Conservation (phyloP, 331 rosid genomes). For the Saraca asoca region DNA sequence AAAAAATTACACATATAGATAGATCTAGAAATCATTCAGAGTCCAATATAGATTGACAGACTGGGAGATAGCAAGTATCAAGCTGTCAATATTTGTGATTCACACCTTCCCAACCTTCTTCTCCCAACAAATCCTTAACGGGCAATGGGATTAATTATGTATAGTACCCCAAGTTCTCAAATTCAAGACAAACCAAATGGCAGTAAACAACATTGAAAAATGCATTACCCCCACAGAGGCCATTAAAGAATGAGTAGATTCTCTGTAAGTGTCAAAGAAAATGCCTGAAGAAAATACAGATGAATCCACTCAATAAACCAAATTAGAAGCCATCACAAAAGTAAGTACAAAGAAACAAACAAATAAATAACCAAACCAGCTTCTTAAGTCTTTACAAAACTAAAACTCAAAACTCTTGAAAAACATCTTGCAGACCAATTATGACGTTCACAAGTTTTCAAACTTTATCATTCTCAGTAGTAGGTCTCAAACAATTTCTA, state of each 20-base stretch:
- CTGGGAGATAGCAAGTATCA: conserved; percentile 89
- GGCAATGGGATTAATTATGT: conserved; percentile 88
- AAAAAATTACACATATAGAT: conserved; percentile 15
- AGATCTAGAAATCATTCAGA: conserved; percentile 44
- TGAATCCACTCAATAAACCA: neutral
- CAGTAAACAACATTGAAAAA: conserved; percentile 95
- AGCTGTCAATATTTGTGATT: conserved; percentile 97
- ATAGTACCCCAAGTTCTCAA: conserved; percentile 82
- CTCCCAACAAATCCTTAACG: conserved; percentile 85
- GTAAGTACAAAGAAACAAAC: neutral
- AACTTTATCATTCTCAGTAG: neutral
- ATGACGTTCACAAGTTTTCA: conserved; percentile 2
- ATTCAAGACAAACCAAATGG: conserved; percentile 79
- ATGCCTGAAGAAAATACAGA: conserved; percentile 53
- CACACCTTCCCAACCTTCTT: conserved; percentile 86
- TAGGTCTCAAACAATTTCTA: neutral
- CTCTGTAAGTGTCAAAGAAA: conserved; percentile 94
- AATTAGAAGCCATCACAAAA: neutral
- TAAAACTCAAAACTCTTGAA: neutral
- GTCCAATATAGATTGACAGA: conserved; percentile 67
- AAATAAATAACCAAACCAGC: neutral
- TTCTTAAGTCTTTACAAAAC: conserved; percentile 4
- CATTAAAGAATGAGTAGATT: conserved; percentile 86
- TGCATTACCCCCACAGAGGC: conserved; percentile 90
- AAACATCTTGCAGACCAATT: neutral